phyloP scores from a whole-genome alignment of 768 basidiomycete genomes.

The Cubamyces lactineus region DNA sequence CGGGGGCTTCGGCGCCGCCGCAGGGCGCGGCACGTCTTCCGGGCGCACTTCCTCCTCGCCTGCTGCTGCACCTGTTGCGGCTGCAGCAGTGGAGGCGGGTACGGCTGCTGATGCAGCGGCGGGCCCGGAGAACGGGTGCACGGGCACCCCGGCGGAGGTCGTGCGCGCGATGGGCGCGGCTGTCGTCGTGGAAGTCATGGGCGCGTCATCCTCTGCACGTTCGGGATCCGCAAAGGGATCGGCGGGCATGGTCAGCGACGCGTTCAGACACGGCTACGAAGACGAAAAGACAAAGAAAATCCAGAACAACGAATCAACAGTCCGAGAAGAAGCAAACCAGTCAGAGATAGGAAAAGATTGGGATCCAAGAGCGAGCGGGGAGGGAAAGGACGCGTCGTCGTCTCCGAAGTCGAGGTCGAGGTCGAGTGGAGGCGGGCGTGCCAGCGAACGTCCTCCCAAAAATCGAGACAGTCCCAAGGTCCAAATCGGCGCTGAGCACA shows the following conservation, averaged over 20 bases:
- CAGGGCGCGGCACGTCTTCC: slow-evolving; percentile 20
- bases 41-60: slow-evolving; percentile 4
- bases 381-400: no score
- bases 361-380: no score
- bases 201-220: slow-evolving; percentile 6
- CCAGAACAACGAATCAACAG: no score
- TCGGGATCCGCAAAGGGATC: neutral
- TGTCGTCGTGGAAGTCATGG: neutral
- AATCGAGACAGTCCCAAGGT: no score
- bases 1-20: slow-evolving; percentile 36
- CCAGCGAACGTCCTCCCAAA: no score
- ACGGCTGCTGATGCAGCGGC: slow-evolving; percentile 17
- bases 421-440: neutral
- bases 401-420: neutral
- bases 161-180: slow-evolving; percentile 1
- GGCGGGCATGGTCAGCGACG: neutral
- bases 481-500: no score
- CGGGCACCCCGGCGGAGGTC: slow-evolving; percentile 20
- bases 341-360: no score
- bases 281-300: neutral
- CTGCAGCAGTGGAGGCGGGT: neutral
- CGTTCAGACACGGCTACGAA: neutral
- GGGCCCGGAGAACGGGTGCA: slow-evolving; percentile 18
- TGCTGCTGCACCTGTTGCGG: neutral
- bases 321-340: no score